Evolutionary conservation across 352 stramenopile species (phyloP).

Genomic region (Stramenopiles sp.): DNA sequence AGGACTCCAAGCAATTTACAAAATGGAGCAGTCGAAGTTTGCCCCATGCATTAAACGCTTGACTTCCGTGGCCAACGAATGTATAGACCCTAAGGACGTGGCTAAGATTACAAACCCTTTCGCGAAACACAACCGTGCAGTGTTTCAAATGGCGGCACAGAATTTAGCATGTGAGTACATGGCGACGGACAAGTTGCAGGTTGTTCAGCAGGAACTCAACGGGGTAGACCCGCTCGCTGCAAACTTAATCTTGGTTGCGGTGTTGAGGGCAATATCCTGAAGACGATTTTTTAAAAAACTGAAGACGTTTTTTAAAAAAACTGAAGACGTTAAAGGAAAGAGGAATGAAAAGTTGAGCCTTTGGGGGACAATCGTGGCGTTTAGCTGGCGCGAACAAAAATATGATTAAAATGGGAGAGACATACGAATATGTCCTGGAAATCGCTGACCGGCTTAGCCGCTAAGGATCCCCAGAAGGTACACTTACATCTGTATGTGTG

Average conservation of each 20-base stretch:
- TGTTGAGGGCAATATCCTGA: too few relatives aligned
- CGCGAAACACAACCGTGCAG: neutral
- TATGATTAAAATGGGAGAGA: too few relatives aligned
- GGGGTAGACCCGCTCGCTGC: neutral
- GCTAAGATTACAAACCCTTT: neutral
- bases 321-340: too few relatives aligned
- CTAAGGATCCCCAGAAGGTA: too few relatives aligned
- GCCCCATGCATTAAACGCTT: neutral
- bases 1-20: neutral
- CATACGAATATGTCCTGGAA: too few relatives aligned
- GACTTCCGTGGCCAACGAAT: neutral
- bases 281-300: too few relatives aligned
- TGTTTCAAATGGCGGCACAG: neutral
- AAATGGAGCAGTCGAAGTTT: neutral
- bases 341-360: too few relatives aligned
- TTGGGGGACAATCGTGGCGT: too few relatives aligned
- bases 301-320: too few relatives aligned
- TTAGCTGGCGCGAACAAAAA: too few relatives aligned
- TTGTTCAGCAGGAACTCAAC: neutral
- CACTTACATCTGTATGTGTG: too few relatives aligned
- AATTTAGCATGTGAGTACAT: neutral
- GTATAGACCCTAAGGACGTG: neutral
- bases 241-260: neutral
- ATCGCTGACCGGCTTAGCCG: too few relatives aligned
- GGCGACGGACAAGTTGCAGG: neutral